Base-by-base conservation (phyloP, 768 basidiomycete species). In the Mycena rosella region DNA sequence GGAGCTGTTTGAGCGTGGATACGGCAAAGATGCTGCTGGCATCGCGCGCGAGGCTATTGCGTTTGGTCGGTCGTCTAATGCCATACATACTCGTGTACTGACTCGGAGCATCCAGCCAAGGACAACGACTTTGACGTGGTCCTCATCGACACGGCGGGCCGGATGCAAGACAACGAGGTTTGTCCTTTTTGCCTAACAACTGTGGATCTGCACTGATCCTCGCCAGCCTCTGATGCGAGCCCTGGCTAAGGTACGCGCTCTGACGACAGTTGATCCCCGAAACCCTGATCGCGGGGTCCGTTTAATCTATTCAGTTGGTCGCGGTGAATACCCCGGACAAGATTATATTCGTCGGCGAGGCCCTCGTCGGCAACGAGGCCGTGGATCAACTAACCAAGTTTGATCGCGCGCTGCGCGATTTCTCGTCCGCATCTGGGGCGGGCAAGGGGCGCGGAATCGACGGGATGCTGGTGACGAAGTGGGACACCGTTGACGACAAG, bases 101-200 rank as follows among this genome's bases (percentile, higher is more conserved):
- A 67, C 47, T 60, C 60, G 58, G 20, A 18, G 17, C 17, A 44
- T 34, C 26, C 75, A 98, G 96, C 89, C 34, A 91, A 90, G 71
- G 95, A 96, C 73, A 91, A 93, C 68, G 89, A 91, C 68, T 98
- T 98, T 77, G 98, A 99, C 73, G 96, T 99, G 26, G 97, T 99
- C 8, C 84, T 99, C 49, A 95, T 99, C 74, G 98, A 99, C 77
- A 99, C 98, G 1, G 98, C 98, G 22, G 98, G 98, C 2, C 88
- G 97, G 60, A 99, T 99, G 98, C 98, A 99, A 78, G 98, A 99
- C 78, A 99, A 99, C 77, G 98, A 99, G 88, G 94, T 94, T 74
- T 34, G 85, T 53, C 48, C 51, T 27, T 11, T 32, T 20, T 5
- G 34, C 22, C 6, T 4, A 9, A 8, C 8, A 3, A 0, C 8